Evolutionary conservation across 495 filamentous ascomycete species (phyloP), one percentile per base, ranked within the genome.

Genomic region (Penicillium goetzii): DNA sequence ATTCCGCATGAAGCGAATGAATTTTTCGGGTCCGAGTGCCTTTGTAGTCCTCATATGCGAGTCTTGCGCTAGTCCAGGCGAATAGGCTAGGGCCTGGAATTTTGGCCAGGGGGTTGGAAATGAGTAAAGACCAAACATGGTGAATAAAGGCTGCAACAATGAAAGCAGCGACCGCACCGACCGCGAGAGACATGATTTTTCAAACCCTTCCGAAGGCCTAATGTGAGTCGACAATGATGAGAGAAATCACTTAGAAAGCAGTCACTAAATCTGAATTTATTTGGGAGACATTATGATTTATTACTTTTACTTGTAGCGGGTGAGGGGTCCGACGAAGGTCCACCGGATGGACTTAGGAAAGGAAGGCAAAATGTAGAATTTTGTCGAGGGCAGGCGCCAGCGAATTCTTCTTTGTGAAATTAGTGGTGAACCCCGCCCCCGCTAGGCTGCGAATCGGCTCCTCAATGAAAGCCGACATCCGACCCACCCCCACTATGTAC

Each of bases 71-170:
- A 2, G 76, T 70, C 34, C 68, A 28, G 6, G 70, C 64, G 40
- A 73, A 77, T 14, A 40, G 30, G 34, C 63, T 70, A 6, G 75
- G 72, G 4, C 75, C 75, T 8, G 75, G 75, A 4, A 77, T 62
- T 26, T 12, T 32, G 0, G 49, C 36, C 8, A 67, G 45, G 2
- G 65, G 36, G 12, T 36, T 60, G n/a, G 36, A 43, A 5, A 60
- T 32, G 4, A 55, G 43, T 12, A 5, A 19, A 47, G 14, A 57
- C 32, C 33, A 56, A 36, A 40, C 0, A 7, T 36, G 51, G 7
- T 33, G 32, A 38, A 38, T 38, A 10, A 38, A 38, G 2, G 36
- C 36, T 14, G 36, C 36, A 38, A 38, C 14, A 15, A 38, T 15
- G 36, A 14, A 38, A 38, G 36, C 36, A 38, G 36, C 36, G 36